Percentiles rank a stretch among this genome's conserved stretches.
Evolutionary conservation across 2,329 filamentous ascomycete genomes (phyloP).

Genomic region (Scedosporium boydii): DNA sequence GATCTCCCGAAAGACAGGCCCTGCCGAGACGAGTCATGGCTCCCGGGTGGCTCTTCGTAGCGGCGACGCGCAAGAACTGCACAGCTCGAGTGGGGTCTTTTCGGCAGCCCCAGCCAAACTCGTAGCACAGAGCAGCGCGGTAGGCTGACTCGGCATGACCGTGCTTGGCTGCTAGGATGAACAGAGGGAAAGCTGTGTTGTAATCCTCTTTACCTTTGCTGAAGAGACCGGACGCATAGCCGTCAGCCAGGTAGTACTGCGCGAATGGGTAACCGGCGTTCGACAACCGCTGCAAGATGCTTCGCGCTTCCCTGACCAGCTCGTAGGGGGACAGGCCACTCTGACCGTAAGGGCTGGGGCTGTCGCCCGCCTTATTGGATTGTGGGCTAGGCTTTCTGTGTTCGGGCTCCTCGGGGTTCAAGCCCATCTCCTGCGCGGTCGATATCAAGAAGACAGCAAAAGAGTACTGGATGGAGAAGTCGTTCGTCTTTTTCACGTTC

Average conservation of each 20-base stretch:
- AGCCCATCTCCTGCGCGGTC: conserved; percentile 68
- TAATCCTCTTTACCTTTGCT: conserved; percentile 91
- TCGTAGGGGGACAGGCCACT: conserved; percentile 48
- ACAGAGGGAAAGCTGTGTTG: conserved; percentile 83
- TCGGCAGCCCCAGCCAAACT: conserved; percentile 94
- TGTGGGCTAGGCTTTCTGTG: conserved; percentile 37
- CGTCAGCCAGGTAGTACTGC: conserved; percentile 94
- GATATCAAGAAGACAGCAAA: conserved; percentile 94
- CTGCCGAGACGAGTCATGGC: conserved; percentile 88
- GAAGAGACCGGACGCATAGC: conserved; percentile 88
- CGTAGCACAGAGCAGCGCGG: conserved; percentile 87
- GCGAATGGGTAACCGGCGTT: conserved; percentile 92
- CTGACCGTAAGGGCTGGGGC: conserved; percentile 33
- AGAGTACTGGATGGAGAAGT: conserved; percentile 84
- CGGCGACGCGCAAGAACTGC: conserved; percentile 83
- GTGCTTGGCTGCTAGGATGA: conserved; percentile 89
- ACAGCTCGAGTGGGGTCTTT: conserved; percentile 86
- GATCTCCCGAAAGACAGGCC: conserved; percentile 80
- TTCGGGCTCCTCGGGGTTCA: conserved; percentile 39
- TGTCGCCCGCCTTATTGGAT: conserved; percentile 34
- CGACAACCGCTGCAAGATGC: conserved; percentile 76
- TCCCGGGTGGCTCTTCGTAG: conserved; percentile 89
- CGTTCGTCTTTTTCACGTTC: conserved; percentile 95
- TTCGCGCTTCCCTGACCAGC: conserved; percentile 76
- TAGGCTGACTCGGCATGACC: conserved; percentile 95